These are phyloP conservation scores for Nemophila menziesii DNA, from an alignment of 257 asterid genomes.

Conservation along the genomic window DNA sequence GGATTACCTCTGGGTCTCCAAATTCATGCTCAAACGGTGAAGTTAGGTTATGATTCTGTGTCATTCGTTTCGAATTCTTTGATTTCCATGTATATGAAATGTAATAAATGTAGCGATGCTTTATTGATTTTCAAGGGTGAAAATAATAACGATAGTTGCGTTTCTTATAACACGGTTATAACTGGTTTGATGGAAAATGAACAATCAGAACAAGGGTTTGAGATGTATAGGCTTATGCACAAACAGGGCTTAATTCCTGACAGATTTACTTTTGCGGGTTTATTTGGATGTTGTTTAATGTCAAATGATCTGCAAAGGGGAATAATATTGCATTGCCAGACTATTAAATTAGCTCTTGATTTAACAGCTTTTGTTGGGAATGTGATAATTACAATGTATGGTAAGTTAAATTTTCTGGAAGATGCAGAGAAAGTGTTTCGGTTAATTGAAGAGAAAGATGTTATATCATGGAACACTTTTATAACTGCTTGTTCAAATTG, in stretches of 20 bases:
- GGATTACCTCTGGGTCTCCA: slow-evolving; percentile 40
- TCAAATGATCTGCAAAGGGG: slow-evolving; percentile 23
- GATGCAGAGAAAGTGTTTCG: slow-evolving; percentile 43
- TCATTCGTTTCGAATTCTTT: slow-evolving; percentile 53
- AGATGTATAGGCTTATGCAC: slow-evolving; percentile 36
- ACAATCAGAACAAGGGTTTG: slow-evolving; percentile 37
- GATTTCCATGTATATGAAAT: slow-evolving; percentile 59
- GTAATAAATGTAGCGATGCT: slow-evolving; percentile 43
- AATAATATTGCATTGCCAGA: slow-evolving; percentile 48
- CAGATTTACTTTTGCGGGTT: slow-evolving; percentile 56
- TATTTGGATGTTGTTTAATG: slow-evolving; percentile 33
- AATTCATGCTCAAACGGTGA: slow-evolving; percentile 48
- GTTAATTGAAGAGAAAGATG: slow-evolving; percentile 36
- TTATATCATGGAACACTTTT: slow-evolving; percentile 54
- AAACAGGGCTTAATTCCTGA: slow-evolving; percentile 48
- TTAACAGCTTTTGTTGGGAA: slow-evolving; percentile 39
- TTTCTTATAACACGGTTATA: slow-evolving; percentile 47
- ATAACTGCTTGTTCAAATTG: slow-evolving; percentile 47
- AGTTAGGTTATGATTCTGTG: slow-evolving; percentile 28
- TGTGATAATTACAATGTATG: slow-evolving; percentile 40
- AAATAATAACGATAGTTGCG: slow-evolving; percentile 20
- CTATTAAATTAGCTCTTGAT: slow-evolving; percentile 46
- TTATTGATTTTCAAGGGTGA: slow-evolving; percentile 25
- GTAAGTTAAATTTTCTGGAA: slow-evolving; percentile 28
- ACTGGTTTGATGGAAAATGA: slow-evolving; percentile 52